Conservation (phyloP, 306 rosid species). For the Hippophae rhamnoides region DNA sequence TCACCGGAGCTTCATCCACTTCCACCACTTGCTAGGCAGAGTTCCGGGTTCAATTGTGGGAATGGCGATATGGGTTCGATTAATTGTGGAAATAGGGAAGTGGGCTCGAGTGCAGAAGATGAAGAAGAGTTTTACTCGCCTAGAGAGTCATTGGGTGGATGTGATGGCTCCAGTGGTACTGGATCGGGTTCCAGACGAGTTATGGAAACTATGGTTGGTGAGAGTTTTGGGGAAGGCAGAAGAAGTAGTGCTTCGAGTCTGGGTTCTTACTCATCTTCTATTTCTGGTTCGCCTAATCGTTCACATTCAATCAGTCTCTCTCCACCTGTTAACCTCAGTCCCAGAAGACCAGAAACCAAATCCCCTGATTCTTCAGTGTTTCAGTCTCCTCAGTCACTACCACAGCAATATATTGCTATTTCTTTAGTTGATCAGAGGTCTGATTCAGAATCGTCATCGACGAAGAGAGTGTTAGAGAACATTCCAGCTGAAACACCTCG, state of each 20-base stretch:
- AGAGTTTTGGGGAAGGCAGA: constrained; percentile 22
- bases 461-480: constrained; percentile 22
- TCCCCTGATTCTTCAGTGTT: constrained; percentile 7
- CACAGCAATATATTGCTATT: constrained; percentile 1
- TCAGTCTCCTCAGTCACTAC: constrained; percentile 6
- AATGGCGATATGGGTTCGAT: neutral
- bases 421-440: neutral
- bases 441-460: constrained; percentile 8
- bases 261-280: constrained; percentile 42
- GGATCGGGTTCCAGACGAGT: constrained; percentile 69
- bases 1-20: constrained; percentile 56
- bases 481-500: constrained; percentile 15
- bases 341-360: constrained; percentile 20
- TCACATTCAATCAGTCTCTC: constrained; percentile 49
- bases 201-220: constrained; percentile 21
- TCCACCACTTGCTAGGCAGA: constrained; percentile 35
- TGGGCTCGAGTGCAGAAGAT: constrained; percentile 25
- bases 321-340: constrained; percentile 30
- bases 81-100: constrained; percentile 2
- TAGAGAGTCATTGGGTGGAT: constrained; percentile 51
- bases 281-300: constrained; percentile 51
- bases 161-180: constrained; percentile 15
- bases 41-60: constrained; percentile 5
- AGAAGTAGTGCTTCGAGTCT: constrained; percentile 30
- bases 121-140: constrained; percentile 89